Conservation (phyloP, 2,329 filamentous ascomycete species). For the Fusarium sp. region DNA sequence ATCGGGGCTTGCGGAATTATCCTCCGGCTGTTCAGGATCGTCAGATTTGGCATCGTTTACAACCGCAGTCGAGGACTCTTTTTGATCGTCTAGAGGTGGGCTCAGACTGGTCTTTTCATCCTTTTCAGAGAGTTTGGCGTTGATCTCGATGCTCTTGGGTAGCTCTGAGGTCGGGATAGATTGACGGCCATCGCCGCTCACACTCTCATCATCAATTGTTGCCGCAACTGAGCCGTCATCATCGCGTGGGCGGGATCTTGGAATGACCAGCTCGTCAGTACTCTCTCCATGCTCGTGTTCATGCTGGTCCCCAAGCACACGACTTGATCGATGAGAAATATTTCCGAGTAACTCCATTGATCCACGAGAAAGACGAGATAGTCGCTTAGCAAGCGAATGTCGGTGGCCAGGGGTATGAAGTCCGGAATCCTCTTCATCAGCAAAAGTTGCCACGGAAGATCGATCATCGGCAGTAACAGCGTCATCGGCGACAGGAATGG, state of each 20-base stretch:
- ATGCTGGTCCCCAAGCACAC: constrained; percentile 33
- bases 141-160: constrained; percentile 58
- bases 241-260: constrained; percentile 53
- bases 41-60: constrained; percentile 19
- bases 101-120: constrained; percentile 37
- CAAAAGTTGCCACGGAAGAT: constrained; percentile 80
- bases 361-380: constrained; percentile 66
- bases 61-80: constrained; percentile 25
- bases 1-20: constrained; percentile 47
- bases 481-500: constrained; percentile 65
- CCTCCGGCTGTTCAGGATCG: constrained; percentile 14
- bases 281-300: constrained; percentile 55
- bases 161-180: constrained; percentile 46
- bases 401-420: constrained; percentile 49
- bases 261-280: constrained; percentile 63
- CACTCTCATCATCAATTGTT: constrained; percentile 69
- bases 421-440: constrained; percentile 69
- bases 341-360: constrained; percentile 63
- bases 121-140: constrained; percentile 55
- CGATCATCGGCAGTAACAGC: constrained; percentile 62
- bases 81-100: constrained; percentile 22
- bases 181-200: constrained; percentile 57
- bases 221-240: constrained; percentile 70
- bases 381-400: constrained; percentile 62
- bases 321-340: constrained; percentile 57